Conservation (phyloP, 768 basidiomycete genomes). For the Podaxis mareebaensis region DNA sequence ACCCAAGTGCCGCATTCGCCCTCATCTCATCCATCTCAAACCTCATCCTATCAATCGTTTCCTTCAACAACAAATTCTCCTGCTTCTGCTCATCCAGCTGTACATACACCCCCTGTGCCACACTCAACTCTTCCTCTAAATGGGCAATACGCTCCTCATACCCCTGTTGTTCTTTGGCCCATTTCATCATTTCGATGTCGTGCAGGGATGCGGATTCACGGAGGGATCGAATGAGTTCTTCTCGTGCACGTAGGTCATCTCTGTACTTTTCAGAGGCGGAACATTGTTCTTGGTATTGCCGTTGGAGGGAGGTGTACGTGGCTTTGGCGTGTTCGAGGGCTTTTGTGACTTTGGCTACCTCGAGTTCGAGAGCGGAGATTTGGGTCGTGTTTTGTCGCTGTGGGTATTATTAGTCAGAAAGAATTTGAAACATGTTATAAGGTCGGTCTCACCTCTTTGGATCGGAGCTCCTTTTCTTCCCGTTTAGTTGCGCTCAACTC, state of each 20-base stretch:
- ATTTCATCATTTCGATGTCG: conserved; percentile 67
- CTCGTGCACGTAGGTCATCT: conserved; percentile 69
- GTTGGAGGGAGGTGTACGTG: conserved; percentile 76
- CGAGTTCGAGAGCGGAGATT: conserved; percentile 72
- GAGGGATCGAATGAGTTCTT: conserved; percentile 67
- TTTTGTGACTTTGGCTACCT: conserved; percentile 75
- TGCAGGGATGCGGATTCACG: conserved; percentile 62
- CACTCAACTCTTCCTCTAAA: conserved; percentile 71
- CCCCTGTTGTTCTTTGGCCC: conserved; percentile 42
- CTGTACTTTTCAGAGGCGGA: conserved; percentile 81
- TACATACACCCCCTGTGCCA: conserved; percentile 70
- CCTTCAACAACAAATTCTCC: conserved; percentile 89
- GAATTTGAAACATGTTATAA: conserved; percentile 10
- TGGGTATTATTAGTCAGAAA: conserved; percentile 11
- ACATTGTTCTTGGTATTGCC: conserved; percentile 89
- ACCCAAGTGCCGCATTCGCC: conserved; percentile 39
- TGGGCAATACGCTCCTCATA: conserved; percentile 70
- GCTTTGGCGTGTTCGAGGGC: conserved; percentile 71
- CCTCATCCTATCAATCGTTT: conserved; percentile 93
- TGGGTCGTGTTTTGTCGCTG: conserved; percentile 67
- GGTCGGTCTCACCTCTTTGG: conserved; percentile 67
- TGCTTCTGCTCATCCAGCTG: conserved; percentile 92
- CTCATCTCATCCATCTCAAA: conserved; percentile 95
- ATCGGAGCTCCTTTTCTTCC: conserved; percentile 90
- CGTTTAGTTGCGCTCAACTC: conserved; percentile 81